Evolutionary conservation across 371 early-diverging fungal genomes (phyloP), one percentile per base, ranked within the genome.

Genomic region (Syncephalastrum sp.): DNA sequence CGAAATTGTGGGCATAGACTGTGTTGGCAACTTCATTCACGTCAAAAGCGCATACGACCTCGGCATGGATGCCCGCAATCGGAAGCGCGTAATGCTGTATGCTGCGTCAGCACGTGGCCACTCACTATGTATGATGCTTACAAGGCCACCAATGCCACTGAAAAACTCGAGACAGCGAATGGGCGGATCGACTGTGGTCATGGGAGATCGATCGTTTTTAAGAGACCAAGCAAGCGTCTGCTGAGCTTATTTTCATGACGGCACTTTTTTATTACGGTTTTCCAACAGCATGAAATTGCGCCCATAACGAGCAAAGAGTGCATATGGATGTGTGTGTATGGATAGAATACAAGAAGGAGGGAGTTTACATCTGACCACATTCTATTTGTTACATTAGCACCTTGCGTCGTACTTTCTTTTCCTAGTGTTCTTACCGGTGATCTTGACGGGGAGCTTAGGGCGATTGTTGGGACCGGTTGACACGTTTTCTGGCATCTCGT

Each of bases 381-480:
- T 71, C 71, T 71, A 56, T 54, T 44, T 1, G 50, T 44, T 24
- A 27, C 5, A 27, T 52, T 47, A 14, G n/a, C 25, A 17, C 29
- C 42, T 10, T 41, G 27, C 16, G 15, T 19, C 16, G 48, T 24
- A 29, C 12, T 33, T 44, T n/a, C 10, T 78, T 67, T 57, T 72
- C 73, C 1, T 80, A 76, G 13, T 29, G 10, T 50, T 23, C 83
- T 59, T 75, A 76, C 80, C 96, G 8, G 93, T 84, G 59, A 98
- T 94, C 41, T 88, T 81, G 7, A 98, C 93, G 2, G 87, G 87
- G n/a, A 95, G 60, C 64, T 89, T 93, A 4, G 96, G 96, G 15
- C 85, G 77, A 77, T 96, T 95, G 63, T 94, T 89, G 0, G 87
- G 85, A 13, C 93, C 96, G 5, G 93, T 94, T 14, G 89, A 87